Conservation (phyloP, 805 yeast genomes). For the Yarrowia bubula region DNA sequence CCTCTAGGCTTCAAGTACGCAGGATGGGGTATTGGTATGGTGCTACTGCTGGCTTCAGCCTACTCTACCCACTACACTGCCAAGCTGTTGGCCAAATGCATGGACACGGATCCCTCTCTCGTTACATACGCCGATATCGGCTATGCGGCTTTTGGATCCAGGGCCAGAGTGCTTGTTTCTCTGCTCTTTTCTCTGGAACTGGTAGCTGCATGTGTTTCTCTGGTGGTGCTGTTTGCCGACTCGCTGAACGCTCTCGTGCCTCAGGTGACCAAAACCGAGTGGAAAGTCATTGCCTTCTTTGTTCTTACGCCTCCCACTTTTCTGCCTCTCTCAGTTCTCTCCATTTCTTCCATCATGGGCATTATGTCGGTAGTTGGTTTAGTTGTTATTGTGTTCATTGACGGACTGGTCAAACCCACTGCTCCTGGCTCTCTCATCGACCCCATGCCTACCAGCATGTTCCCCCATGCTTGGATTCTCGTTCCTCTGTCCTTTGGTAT, state of each 20-base stretch:
- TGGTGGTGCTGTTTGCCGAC: conserved; percentile 81
- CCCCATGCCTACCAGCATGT: conserved; percentile 63
- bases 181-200: conserved; percentile 72
- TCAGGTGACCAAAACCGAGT: conserved; percentile 49
- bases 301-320: conserved; percentile 77
- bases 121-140: conserved; percentile 89
- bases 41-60: conserved; percentile 60
- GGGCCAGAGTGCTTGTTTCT: conserved; percentile 72
- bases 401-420: conserved; percentile 60
- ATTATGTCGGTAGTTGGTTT: conserved; percentile 67
- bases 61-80: conserved; percentile 75
- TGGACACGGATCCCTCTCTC: conserved; percentile 76
- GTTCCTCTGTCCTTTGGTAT: conserved; percentile 44
- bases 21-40: conserved; percentile 59
- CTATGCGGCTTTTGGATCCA: conserved; percentile 76
- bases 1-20: conserved; percentile 61
- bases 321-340: conserved; percentile 69
- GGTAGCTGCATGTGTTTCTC: conserved; percentile 76
- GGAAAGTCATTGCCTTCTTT: conserved; percentile 58
- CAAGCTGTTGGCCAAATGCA: conserved; percentile 63
- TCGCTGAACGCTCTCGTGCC: conserved; percentile 72
- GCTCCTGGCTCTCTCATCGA: conserved; percentile 73
- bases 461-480: conserved; percentile 59
- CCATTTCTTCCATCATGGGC: conserved; percentile 68
- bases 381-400: conserved; percentile 53